phyloP scores from a whole-genome alignment of 192 early-diverging fungal species.

The Allomyces arbusculus region DNA sequence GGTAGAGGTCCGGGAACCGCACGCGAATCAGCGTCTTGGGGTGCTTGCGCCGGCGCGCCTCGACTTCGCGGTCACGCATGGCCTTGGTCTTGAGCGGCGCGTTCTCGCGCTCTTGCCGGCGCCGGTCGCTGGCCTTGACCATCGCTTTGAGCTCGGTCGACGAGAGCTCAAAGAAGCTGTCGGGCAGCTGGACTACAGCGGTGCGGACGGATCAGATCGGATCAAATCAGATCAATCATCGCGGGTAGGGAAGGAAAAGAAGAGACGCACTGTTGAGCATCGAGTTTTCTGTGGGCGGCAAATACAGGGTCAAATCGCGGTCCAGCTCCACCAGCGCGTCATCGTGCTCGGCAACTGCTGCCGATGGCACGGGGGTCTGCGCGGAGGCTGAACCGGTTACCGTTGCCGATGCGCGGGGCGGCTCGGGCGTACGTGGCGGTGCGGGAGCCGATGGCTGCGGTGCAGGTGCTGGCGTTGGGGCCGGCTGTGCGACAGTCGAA shows the following conservation, averaged over 20 bases:
- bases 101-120: slow-evolving; percentile 34
- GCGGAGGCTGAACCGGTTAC: slow-evolving; percentile 1
- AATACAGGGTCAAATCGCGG: slow-evolving; percentile 27
- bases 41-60: slow-evolving; percentile 35
- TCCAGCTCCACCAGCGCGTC: background rate
- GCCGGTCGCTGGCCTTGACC: slow-evolving; percentile 29
- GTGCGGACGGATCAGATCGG: background rate
- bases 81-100: slow-evolving; percentile 57
- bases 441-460: slow-evolving; percentile 1
- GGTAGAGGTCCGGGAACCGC: slow-evolving; percentile 57
- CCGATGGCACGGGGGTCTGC: background rate
- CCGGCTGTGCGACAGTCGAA: slow-evolving; percentile 1
- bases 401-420: background rate
- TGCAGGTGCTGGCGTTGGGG: background rate
- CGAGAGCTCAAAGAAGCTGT: slow-evolving; percentile 63
- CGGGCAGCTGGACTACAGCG: slow-evolving; percentile 52
- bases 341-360: no score
- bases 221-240: no score
- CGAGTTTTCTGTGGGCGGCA: slow-evolving; percentile 18
- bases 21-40: slow-evolving; percentile 60
- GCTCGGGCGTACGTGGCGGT: background rate
- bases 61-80: slow-evolving; percentile 50
- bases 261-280: slow-evolving; percentile 12
- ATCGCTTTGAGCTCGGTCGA: slow-evolving; percentile 47
- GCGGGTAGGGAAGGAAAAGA: background rate